Percentiles rank a stretch among this genome's conserved stretches.
These are phyloP conservation scores for Auriculariales sp. DNA, from an alignment of 768 basidiomycete genomes.

Conservation along the genomic window DNA sequence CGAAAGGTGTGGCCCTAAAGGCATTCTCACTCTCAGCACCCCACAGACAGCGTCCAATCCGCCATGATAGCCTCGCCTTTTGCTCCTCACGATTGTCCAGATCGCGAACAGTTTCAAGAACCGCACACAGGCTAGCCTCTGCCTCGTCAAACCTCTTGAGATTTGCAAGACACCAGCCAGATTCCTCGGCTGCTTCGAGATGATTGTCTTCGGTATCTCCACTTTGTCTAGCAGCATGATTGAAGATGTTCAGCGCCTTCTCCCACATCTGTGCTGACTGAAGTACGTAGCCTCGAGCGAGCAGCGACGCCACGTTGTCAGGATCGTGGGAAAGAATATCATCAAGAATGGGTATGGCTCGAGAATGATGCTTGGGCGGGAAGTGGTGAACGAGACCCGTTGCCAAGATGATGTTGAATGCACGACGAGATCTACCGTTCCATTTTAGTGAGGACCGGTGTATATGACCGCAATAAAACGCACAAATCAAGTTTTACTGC, in stretches of 20 bases:
- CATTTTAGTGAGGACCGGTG: background rate
- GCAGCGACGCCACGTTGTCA: slow-evolving; percentile 46
- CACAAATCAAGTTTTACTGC: slow-evolving; percentile 40
- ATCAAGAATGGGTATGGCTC: slow-evolving; percentile 61
- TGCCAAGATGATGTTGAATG: slow-evolving; percentile 57
- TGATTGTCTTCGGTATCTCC: slow-evolving; percentile 31
- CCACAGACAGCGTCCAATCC: slow-evolving; percentile 69
- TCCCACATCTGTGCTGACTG: slow-evolving; percentile 51
- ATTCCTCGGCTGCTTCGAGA: slow-evolving; percentile 62
- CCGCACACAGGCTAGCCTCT: slow-evolving; percentile 29
- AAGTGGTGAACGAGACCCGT: slow-evolving; percentile 71
- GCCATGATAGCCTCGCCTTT: slow-evolving; percentile 70
- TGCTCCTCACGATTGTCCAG: slow-evolving; percentile 37
- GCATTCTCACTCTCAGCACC: slow-evolving; percentile 43
- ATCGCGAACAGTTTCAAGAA: slow-evolving; percentile 29
- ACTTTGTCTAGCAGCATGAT: slow-evolving; percentile 34
- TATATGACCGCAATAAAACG: slow-evolving; percentile 8
- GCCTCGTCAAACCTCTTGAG: slow-evolving; percentile 31
- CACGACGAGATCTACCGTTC: slow-evolving; percentile 37
- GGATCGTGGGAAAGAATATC: slow-evolving; percentile 52
- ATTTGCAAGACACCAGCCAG: slow-evolving; percentile 70
- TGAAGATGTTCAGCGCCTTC: slow-evolving; percentile 50
- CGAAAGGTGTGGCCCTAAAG: background rate
- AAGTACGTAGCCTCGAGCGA: slow-evolving; percentile 63
- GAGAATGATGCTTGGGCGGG: slow-evolving; percentile 78